phyloP scores from a whole-genome alignment of 805 yeast genomes.

The Yamadazyma paraphyllophila region DNA sequence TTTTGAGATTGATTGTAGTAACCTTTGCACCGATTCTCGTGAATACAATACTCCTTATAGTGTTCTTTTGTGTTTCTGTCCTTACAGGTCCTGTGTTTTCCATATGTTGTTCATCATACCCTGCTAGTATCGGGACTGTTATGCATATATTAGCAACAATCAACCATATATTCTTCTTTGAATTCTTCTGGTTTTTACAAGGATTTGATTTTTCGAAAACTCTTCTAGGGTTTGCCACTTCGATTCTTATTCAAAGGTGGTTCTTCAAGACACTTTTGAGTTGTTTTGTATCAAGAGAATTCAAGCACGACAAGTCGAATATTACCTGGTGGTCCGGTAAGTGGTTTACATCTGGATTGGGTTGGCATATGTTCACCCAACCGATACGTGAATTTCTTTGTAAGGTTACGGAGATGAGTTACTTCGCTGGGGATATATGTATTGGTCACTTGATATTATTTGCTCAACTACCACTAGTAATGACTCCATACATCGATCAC shows the following conservation, averaged over 20 bases:
- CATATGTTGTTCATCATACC: constrained; percentile 42
- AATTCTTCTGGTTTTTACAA: constrained; percentile 64
- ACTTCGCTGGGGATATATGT: constrained; percentile 62
- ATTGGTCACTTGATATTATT: constrained; percentile 58
- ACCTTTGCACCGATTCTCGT: constrained; percentile 48
- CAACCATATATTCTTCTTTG: constrained; percentile 55
- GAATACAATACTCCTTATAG: constrained; percentile 40
- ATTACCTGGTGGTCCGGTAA: constrained; percentile 66
- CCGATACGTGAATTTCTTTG: constrained; percentile 64
- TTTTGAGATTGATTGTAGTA: constrained; percentile 44
- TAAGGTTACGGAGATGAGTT: constrained; percentile 63
- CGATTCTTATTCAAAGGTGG: constrained; percentile 54
- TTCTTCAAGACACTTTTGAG: constrained; percentile 53
- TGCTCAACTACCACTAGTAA: constrained; percentile 57
- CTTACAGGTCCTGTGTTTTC: constrained; percentile 50
- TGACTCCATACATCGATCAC: constrained; percentile 61
- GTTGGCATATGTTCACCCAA: constrained; percentile 59
- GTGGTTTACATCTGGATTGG: constrained; percentile 63
- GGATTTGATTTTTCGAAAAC: constrained; percentile 62
- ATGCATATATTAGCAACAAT: constrained; percentile 56
- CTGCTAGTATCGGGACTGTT: constrained; percentile 52
- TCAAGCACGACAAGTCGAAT: constrained; percentile 56
- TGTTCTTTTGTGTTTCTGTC: constrained; percentile 44
- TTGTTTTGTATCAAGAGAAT: constrained; percentile 58
- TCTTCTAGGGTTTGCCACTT: constrained; percentile 57